Evolutionary conservation across 2,329 filamentous ascomycete genomes (phyloP).

Genomic region (Raffaelea deltoideospora): DNA sequence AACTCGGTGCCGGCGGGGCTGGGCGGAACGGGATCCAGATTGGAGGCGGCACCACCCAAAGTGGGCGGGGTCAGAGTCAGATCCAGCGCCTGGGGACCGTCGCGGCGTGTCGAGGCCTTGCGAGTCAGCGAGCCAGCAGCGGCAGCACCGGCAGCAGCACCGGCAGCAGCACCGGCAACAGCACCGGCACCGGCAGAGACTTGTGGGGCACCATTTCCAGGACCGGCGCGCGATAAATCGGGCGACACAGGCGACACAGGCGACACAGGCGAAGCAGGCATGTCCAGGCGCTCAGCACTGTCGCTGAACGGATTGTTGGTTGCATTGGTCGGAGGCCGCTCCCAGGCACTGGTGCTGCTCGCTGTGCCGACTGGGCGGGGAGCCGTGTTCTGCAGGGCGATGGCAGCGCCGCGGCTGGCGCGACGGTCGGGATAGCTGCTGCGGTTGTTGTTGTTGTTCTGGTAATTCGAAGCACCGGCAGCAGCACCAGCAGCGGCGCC

Average conservation of each 20-base stretch:
- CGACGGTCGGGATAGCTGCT: slow-evolving; percentile 26
- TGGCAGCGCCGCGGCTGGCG: slow-evolving; percentile 30
- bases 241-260: slow-evolving; percentile 21
- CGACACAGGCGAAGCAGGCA: slow-evolving; percentile 23
- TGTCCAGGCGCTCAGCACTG: slow-evolving; percentile 34
- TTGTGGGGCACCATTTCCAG: slow-evolving; percentile 8
- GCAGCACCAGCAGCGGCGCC: background rate
- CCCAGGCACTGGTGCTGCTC: slow-evolving; percentile 30
- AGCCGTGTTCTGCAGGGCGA: slow-evolving; percentile 19
- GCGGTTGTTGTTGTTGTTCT: background rate
- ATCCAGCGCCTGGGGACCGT: slow-evolving; percentile 34
- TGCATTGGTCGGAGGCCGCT: slow-evolving; percentile 30
- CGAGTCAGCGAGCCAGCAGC: slow-evolving; percentile 28
- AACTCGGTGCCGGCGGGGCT: slow-evolving; percentile 49
- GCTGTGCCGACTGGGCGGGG: slow-evolving; percentile 17
- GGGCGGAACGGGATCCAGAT: slow-evolving; percentile 25
- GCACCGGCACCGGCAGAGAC: slow-evolving; percentile 4
- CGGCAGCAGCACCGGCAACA: slow-evolving; percentile 17
- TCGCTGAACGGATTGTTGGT: slow-evolving; percentile 57
- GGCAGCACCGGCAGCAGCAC: slow-evolving; percentile 22
- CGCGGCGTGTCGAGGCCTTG: slow-evolving; percentile 41
- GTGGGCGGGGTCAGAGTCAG: slow-evolving; percentile 30
- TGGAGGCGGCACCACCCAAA: slow-evolving; percentile 9
- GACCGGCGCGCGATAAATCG: slow-evolving; percentile 14
- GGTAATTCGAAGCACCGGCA: background rate